These are phyloP conservation scores for Didymella keratinophila DNA, from an alignment of 2,329 filamentous ascomycete species.

Conservation along the genomic window DNA sequence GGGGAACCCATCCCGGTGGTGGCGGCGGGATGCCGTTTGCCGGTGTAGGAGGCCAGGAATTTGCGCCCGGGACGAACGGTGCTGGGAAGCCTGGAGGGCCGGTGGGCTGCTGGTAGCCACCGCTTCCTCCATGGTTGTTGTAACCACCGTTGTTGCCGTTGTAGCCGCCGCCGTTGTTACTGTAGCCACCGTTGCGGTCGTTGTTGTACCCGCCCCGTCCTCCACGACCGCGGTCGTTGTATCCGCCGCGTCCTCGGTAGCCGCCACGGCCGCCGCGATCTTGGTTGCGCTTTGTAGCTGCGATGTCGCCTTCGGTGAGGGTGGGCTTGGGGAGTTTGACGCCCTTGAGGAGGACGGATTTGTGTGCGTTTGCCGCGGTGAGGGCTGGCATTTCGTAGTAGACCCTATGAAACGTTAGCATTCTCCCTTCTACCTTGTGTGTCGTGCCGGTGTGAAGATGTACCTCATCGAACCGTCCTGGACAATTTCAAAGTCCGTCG, in stretches of 20 bases:
- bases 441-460: slow-evolving; percentile 42
- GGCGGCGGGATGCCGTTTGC: slow-evolving; percentile 41
- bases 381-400: slow-evolving; percentile 80
- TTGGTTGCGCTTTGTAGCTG: slow-evolving; percentile 68
- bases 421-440: not conserved
- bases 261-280: slow-evolving; percentile 76
- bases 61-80: slow-evolving; percentile 26
- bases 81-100: slow-evolving; percentile 22
- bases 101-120: no score
- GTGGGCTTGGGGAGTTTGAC: slow-evolving; percentile 75
- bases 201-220: slow-evolving; percentile 41
- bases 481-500: slow-evolving; percentile 40
- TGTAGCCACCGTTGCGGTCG: slow-evolving; percentile 7
- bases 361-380: slow-evolving; percentile 73
- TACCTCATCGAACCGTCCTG: slow-evolving; percentile 80
- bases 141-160: slow-evolving; percentile 14
- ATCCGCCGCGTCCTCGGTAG: slow-evolving; percentile 37
- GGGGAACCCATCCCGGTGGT: slow-evolving; percentile 43
- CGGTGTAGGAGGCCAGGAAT: slow-evolving; percentile 35
- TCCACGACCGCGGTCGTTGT: slow-evolving; percentile 40
- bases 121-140: no score
- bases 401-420: slow-evolving; percentile 65
- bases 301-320: slow-evolving; percentile 72
- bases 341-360: slow-evolving; percentile 91
- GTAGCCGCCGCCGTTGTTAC: slow-evolving; percentile 24